Base-by-base conservation (phyloP, 2,329 filamentous ascomycete species). In the Grosmannia penicillata region DNA sequence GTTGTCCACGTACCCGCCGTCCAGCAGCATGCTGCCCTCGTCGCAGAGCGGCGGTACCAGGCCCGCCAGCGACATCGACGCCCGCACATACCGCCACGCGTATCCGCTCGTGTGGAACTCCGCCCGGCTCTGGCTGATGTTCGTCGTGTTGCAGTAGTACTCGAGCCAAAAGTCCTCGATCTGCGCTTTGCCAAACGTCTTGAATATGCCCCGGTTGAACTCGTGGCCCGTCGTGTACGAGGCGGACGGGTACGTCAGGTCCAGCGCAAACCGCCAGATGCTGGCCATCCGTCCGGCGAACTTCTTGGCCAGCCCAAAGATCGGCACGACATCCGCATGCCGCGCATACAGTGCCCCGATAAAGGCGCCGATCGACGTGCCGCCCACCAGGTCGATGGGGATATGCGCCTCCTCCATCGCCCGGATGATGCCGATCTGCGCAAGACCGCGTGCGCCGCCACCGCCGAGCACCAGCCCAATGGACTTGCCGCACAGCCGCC, bases 91-190 rank as follows among this genome's bases (percentile, higher is more conserved):
- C 30, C 93, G 75, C 91, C 91, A 98, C 0, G 91, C 89, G 52
- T 98, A 98, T 13, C 91, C 91, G 43, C 82, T 91, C 0, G 86
- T 95, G 58, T 98, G 91, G 47, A 93, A 87, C 55, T 98, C 91
- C 4, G 76, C 76, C 17, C 89, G 74, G 44, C 82, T 91, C 57
- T 93, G 93, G 62, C 82, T 93, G 60, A 98, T 96, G 57, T 96
- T 98, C 27, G 93, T 98, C 1, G 91, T 96, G 60, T 98, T 98
- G 70, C 93, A 98, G 62, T 98, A 98, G 56, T 85, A 98, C 49
- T 94, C 86, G 10, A 98, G 72, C 91, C 91, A 98, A 53, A 96
- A 98, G 56, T 98, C 91, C 59, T 98, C 91, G 41, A 98, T 96
- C 54, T 96, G 91, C 9, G 84, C 83, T 51, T 95, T 85, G 13